Base-by-base conservation (phyloP, 805 yeast species). In the Torulaspora gathmanii region DNA sequence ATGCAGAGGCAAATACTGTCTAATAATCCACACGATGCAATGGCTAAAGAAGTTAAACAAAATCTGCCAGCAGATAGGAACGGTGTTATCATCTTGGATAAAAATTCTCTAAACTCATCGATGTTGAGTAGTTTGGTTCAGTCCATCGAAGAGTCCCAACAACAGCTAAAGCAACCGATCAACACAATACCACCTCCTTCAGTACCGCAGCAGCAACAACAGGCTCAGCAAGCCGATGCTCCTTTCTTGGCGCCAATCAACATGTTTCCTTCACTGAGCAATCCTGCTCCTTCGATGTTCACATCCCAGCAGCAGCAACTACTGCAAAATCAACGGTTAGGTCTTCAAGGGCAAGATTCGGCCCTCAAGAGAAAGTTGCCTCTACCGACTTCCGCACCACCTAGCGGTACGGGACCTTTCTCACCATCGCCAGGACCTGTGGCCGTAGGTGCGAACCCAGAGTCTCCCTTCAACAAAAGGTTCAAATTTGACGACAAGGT, bases 401-500 rank as follows among this genome's bases (percentile, higher is more conserved):
- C 34, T 3, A 20, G 37, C 8, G 40, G 40, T 11, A 31, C 48
- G 2, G 48, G 53, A 25, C 53, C 57, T 7, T 51, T 46, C 26
- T 51, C 56, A 4, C 54, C 58, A 5, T 47, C 59, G 1, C 56
- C 56, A 3, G 51, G 52, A 3, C 49, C 52, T 1, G 44, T 40
- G 7, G 28, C 44, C 5, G 30, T 28, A 3, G 25, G 27, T 5
- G 38, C 44, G 7, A 43, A 38, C 12, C 40, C 50, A 0, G 60
- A 55, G 13, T 49, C 60, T 7, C 56, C 56, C 0, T 49, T 49
- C 23, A 37, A 40, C n/a, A 60, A 59, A 44, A 44, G 64, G 8
- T 29, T 48, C 11, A 53, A 57, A 17, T 31, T 50, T 8, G 60
- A 58, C 10, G 64, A 59, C 11, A 59, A 50, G 34, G 61, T 57